These are phyloP conservation scores for Globisporangium echinulatum DNA, from an alignment of 352 stramenopile genomes.

Conservation along the genomic window DNA sequence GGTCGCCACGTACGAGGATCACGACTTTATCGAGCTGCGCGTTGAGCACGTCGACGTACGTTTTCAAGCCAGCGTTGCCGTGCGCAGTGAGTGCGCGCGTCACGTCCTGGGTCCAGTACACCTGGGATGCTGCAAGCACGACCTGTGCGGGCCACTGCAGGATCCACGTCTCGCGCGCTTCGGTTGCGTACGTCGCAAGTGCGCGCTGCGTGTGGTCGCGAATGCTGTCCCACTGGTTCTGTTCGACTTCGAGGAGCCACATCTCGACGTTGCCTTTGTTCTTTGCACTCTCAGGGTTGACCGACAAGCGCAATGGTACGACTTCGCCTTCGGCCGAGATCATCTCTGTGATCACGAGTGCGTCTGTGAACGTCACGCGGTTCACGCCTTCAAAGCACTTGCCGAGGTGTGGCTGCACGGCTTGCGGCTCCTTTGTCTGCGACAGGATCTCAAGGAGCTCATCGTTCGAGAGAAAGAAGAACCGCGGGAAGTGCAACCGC, in stretches of 20 bases:
- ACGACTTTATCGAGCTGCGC: slow-evolving; percentile 86
- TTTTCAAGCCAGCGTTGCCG: slow-evolving; percentile 59
- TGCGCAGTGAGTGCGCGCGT: slow-evolving; percentile 75
- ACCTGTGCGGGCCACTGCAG: slow-evolving; percentile 93
- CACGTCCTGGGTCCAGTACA: slow-evolving; percentile 94
- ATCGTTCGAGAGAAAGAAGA: slow-evolving; percentile 94
- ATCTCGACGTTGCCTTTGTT: slow-evolving; percentile 96
- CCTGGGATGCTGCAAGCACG: slow-evolving; percentile 87
- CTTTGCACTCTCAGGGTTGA: slow-evolving; percentile 87
- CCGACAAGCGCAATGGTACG: slow-evolving; percentile 70
- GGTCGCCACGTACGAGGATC: slow-evolving; percentile 86
- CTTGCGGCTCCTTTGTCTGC: slow-evolving; percentile 91
- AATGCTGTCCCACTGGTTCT: slow-evolving; percentile 89
- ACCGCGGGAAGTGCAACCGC: slow-evolving; percentile 88
- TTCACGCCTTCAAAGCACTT: slow-evolving; percentile 90
- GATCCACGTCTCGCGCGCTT: slow-evolving; percentile 86
- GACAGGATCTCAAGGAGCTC: slow-evolving; percentile 91
- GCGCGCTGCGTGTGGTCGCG: slow-evolving; percentile 87
- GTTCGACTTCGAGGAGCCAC: slow-evolving; percentile 91
- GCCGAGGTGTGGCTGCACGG: slow-evolving; percentile 88
- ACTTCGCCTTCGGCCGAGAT: slow-evolving; percentile 90
- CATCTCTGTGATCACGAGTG: slow-evolving; percentile 92
- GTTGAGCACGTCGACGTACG: slow-evolving; percentile 83
- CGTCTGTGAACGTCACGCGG: slow-evolving; percentile 89
- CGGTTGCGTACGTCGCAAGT: slow-evolving; percentile 78